Percentiles rank a stretch among this genome's conserved stretches.
These are phyloP conservation scores for Ascochyta rabiei DNA, from an alignment of 2,329 filamentous ascomycete genomes.

Conservation along the genomic window DNA sequence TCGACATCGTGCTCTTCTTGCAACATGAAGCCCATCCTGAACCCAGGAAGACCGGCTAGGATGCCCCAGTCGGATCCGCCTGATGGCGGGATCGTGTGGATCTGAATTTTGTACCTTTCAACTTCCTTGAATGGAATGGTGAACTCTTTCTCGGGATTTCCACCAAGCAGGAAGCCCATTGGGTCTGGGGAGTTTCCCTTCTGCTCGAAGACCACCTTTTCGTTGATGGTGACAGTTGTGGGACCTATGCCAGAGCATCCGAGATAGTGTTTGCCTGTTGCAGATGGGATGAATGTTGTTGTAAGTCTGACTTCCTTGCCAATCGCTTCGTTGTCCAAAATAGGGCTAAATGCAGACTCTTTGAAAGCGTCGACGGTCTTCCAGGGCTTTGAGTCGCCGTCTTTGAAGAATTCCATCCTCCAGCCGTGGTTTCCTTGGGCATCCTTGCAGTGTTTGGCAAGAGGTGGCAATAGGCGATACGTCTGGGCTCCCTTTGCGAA, in stretches of 20 bases:
- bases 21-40: conserved; percentile 44
- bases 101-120: conserved; percentile 63
- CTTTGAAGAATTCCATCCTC: conserved; percentile 38
- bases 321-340: conserved; percentile 31
- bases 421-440: conserved; percentile 38
- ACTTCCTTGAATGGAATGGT: conserved; percentile 64
- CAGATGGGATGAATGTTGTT: conserved; percentile 30
- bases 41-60: conserved; percentile 38
- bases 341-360: conserved; percentile 34
- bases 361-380: conserved; percentile 31
- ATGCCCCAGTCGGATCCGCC: conserved; percentile 57
- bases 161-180: conserved; percentile 69
- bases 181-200: conserved; percentile 62
- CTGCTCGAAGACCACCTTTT: conserved; percentile 37
- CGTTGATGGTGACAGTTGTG: conserved; percentile 37
- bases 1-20: conserved; percentile 39
- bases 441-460: conserved; percentile 35
- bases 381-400: conserved; percentile 29
- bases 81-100: conserved; percentile 63
- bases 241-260: conserved; percentile 45
- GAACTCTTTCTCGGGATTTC: conserved; percentile 68
- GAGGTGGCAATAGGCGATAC: conserved; percentile 42
- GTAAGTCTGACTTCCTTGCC: conserved; percentile 34
- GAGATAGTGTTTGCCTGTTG: conserved; percentile 40
- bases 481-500: conserved; percentile 44